These are phyloP conservation scores for Papiliotrema flavescens DNA, from an alignment of 1,284 basidiomycete species.

Conservation along the genomic window DNA sequence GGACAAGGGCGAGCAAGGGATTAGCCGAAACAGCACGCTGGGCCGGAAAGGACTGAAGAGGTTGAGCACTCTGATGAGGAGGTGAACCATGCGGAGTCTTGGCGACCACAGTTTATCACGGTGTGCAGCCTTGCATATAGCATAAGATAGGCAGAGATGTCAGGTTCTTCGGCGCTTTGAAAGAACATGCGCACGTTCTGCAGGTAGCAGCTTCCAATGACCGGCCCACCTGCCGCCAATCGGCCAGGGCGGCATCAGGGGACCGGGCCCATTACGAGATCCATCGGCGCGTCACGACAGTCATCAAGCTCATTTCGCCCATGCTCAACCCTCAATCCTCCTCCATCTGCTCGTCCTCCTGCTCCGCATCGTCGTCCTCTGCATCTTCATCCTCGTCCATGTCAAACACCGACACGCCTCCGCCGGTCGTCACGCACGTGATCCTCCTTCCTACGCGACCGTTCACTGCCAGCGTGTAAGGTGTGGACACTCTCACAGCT, in stretches of 20 bases:
- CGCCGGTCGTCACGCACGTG: conserved; percentile 29
- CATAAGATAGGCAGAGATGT: background rate
- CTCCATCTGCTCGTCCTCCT: conserved; percentile 13
- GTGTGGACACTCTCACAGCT: background rate
- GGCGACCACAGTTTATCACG: too few relatives aligned
- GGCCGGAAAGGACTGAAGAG: conserved; percentile 27
- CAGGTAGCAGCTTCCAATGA: too few relatives aligned
- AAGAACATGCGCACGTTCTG: too few relatives aligned
- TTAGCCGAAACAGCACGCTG: background rate
- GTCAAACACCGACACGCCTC: conserved; percentile 35
- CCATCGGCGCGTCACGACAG: too few relatives aligned
- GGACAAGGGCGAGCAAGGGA: conserved; percentile 1
- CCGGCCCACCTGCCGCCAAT: too few relatives aligned
- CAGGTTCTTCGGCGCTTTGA: too few relatives aligned
- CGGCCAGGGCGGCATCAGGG: too few relatives aligned
- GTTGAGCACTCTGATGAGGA: conserved; percentile 33
- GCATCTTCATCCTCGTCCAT: conserved; percentile 38
- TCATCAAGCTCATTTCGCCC: too few relatives aligned
- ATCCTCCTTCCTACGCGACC: conserved; percentile 31
- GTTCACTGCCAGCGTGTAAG: conserved; percentile 31
- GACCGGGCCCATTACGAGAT: too few relatives aligned
- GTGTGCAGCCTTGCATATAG: background rate
- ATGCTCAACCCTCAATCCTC: background rate
- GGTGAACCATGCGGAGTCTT: conserved; percentile 1
- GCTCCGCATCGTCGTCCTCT: conserved; percentile 17